Conservation (phyloP, 1,284 basidiomycete species). For the Pascua guehoae region DNA sequence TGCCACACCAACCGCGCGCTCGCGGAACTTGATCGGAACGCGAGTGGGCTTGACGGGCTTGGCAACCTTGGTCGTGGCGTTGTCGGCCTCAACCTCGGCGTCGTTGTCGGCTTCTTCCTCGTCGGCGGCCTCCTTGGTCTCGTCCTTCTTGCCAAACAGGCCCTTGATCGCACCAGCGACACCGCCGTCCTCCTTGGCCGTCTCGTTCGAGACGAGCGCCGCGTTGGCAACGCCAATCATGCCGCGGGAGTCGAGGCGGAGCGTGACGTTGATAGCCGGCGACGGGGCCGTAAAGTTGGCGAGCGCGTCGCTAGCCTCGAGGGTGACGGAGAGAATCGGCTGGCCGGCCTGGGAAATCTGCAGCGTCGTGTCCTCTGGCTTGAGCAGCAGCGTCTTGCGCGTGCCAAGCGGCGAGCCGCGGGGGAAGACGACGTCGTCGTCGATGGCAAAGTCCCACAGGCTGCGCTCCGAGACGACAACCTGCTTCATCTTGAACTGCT, state of each 20-base stretch:
- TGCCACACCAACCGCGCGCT: slow-evolving; percentile 61
- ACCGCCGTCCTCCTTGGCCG: slow-evolving; percentile 60
- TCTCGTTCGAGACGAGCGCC: slow-evolving; percentile 60
- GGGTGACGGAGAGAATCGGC: slow-evolving; percentile 29
- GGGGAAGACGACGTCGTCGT: slow-evolving; percentile 61
- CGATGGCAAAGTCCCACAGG: slow-evolving; percentile 56
- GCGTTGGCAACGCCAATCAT: slow-evolving; percentile 69
- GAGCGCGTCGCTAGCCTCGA: slow-evolving; percentile 35
- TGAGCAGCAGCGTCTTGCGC: slow-evolving; percentile 64
- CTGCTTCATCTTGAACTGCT: slow-evolving; percentile 93
- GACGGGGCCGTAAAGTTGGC: slow-evolving; percentile 42
- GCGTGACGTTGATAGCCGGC: slow-evolving; percentile 68
- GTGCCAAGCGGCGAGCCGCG: slow-evolving; percentile 67
- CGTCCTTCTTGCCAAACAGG: slow-evolving; percentile 64
- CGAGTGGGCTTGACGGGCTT: slow-evolving; percentile 32
- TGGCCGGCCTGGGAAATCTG: slow-evolving; percentile 60
- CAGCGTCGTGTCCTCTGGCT: slow-evolving; percentile 61
- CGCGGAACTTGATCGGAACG: slow-evolving; percentile 59
- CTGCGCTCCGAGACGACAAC: slow-evolving; percentile 76
- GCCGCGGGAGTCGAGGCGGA: slow-evolving; percentile 76
- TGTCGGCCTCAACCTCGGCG: slow-evolving; percentile 43
- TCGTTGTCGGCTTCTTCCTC: slow-evolving; percentile 51
- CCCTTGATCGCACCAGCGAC: slow-evolving; percentile 74
- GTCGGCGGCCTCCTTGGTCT: slow-evolving; percentile 31
- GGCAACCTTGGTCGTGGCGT: slow-evolving; percentile 16